Base-by-base conservation (phyloP, 1,284 basidiomycete genomes). In the Malassezia arunalokei region DNA sequence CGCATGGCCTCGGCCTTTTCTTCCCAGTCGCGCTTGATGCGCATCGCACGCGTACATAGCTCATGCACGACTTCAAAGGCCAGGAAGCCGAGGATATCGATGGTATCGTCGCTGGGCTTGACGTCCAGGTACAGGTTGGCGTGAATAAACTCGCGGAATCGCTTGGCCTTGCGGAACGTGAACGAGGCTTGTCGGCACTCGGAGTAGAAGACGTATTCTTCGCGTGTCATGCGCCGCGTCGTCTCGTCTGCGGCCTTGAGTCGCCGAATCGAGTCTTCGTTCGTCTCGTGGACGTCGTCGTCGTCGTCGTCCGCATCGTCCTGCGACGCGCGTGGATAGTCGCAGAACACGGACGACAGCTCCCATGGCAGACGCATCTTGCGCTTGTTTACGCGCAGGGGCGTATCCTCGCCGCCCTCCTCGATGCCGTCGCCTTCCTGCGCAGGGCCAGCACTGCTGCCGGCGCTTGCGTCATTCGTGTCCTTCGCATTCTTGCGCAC, bases 341-440 rank as follows among this genome's bases (percentile, higher is more conserved):
- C 69, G 4, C 83, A 84, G 68, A 90, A 95, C 29, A 92, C 84
- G 0, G 87, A 91, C 8, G 83, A 81, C 17, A 95, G 83, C 73
- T 96, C 91, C 92, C 92, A 98, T 20, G 91, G 89, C 2, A 95
- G 79, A 74, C 92, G 91, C 65, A 95, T 87, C 47, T 87, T 90
- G 61, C 88, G 86, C 74, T 92, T 92, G 74, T 88, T 84, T 1
- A 87, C 86, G 66, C 90, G 91, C 17, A 84, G 76, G 3, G 84
- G 80, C 2, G 51, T 55, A 11, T 60, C 59, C 17, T 60, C 54
- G 3, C 54, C 32, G 1, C 45, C 51, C 12, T 60, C 61, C 2
- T 61, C 58, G 14, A 66, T 33, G 8, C 49, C 60, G 27, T 60
- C 59, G 42, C 58, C 53, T 24, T 53, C 52, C 6, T 44, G 47